Conservation (phyloP, 495 filamentous ascomycete species). For the Aspergillus sclerotioniger region DNA sequence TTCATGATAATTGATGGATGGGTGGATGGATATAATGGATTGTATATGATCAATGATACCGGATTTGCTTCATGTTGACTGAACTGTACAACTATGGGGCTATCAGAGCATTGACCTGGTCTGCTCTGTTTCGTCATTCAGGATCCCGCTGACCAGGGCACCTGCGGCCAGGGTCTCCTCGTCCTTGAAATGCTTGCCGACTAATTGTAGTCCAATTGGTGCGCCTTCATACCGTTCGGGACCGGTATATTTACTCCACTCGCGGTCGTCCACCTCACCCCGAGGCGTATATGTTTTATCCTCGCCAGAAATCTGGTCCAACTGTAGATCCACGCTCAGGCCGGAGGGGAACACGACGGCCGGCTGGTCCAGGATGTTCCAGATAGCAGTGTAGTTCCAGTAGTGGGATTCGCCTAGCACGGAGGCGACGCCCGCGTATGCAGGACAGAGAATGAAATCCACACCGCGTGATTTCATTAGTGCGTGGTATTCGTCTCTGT, state of each 20-base stretch:
- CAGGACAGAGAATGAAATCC: slow-evolving; percentile 70
- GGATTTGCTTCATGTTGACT: background rate
- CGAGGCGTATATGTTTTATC: slow-evolving; percentile 29
- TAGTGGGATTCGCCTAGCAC: slow-evolving; percentile 59
- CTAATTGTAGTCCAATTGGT: slow-evolving; percentile 53
- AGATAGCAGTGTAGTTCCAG: slow-evolving; percentile 71
- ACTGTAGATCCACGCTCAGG: slow-evolving; percentile 40
- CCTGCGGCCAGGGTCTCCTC: slow-evolving; percentile 42
- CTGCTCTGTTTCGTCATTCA: slow-evolving; percentile 9
- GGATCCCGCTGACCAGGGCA: slow-evolving; percentile 28
- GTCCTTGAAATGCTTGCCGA: slow-evolving; percentile 44
- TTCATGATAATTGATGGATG: background rate
- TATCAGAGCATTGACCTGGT: background rate
- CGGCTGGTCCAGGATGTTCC: slow-evolving; percentile 73
- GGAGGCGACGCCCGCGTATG: slow-evolving; percentile 57
- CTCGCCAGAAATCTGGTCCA: slow-evolving; percentile 26
- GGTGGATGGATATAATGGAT: background rate
- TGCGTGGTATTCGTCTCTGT: slow-evolving; percentile 55
- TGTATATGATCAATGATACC: background rate
- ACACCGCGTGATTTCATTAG: slow-evolving; percentile 59
- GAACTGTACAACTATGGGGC: background rate
- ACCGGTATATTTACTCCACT: slow-evolving; percentile 38
- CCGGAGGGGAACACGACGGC: slow-evolving; percentile 55
- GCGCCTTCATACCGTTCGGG: slow-evolving; percentile 39
- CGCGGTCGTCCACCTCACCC: slow-evolving; percentile 33